phyloP scores from a whole-genome alignment of 148 eudicot species.

The Spergularia bocconei region DNA sequence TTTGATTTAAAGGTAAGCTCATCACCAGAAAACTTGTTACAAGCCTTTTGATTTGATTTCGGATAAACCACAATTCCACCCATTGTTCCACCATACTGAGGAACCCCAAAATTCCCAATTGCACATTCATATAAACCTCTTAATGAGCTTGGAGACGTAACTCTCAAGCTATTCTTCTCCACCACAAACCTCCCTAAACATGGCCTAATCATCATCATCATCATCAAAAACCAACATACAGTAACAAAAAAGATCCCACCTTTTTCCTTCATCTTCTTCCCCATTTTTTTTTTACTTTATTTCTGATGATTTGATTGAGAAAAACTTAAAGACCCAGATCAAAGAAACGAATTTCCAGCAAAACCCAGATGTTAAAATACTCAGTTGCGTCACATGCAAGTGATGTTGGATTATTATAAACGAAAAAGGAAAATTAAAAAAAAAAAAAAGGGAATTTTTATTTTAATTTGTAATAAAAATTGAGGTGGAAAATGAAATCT shows the following conservation, averaged over 20 bases:
- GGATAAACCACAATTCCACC: constrained; percentile 68
- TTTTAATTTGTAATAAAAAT: too few species aligned
- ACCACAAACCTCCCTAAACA: constrained; percentile 87
- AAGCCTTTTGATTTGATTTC: constrained; percentile 63
- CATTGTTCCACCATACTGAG: constrained; percentile 90
- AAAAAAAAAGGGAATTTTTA: too few species aligned
- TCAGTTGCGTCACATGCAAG: constrained; percentile 2
- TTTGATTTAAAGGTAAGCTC: constrained; percentile 52
- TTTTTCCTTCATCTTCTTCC: constrained; percentile 35
- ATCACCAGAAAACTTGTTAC: constrained; percentile 49
- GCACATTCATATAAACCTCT: constrained; percentile 82
- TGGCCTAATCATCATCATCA: constrained; percentile 12
- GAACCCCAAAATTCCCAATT: constrained; percentile 91
- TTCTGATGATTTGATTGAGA: constrained; percentile 1
- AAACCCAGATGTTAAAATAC: constrained; percentile 19
- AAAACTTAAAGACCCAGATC: constrained; percentile 16
- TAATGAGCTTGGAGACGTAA: constrained; percentile 62
- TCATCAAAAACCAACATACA: constrained; percentile 18
- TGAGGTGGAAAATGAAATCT: neutral
- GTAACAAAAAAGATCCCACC: constrained; percentile 29
- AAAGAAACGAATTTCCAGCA: neutral
- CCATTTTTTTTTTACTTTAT: neutral
- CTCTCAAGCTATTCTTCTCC: constrained; percentile 84
- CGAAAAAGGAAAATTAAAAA: too few species aligned
- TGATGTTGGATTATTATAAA: neutral